These are phyloP conservation scores for Lathyrus tuberosus DNA, from an alignment of 306 rosid genomes.

Conservation along the genomic window DNA sequence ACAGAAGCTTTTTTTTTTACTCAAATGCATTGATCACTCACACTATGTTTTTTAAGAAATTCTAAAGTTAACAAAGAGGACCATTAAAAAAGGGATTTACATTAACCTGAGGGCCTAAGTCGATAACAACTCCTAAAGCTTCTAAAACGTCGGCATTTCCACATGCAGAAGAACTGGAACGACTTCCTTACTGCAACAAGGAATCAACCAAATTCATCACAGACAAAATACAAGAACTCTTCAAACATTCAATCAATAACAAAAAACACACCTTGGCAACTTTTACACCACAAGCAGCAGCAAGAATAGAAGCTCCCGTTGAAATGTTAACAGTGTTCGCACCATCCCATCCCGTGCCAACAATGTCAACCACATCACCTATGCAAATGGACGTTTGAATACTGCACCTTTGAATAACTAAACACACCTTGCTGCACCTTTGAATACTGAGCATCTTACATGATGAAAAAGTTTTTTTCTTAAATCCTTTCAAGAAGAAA, in stretches of 20 bases:
- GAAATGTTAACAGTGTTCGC: conserved; percentile 95
- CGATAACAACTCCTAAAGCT: conserved; percentile 70
- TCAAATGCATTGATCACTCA: not conserved
- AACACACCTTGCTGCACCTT: too few species aligned
- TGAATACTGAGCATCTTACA: too few species aligned
- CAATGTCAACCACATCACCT: conserved; percentile 85
- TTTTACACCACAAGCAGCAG: conserved; percentile 97
- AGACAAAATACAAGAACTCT: not conserved
- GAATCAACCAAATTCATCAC: not conserved
- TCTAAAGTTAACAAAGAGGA: conserved; percentile 18
- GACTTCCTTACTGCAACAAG: conserved; percentile 83
- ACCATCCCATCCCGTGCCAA: conserved; percentile 96
- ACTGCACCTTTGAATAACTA: too few species aligned
- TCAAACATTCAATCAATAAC: not conserved
- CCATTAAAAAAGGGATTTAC: not conserved
- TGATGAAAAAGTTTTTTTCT: too few species aligned
- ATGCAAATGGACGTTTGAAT: too few species aligned
- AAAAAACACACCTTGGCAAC: conserved; percentile 77
- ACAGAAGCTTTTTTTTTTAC: conserved; percentile 15
- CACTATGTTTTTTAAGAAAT: conserved; percentile 3
- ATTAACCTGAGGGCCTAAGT: conserved; percentile 73
- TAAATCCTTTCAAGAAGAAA: too few species aligned
- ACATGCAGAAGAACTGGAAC: conserved; percentile 93
- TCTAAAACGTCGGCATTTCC: conserved; percentile 98
- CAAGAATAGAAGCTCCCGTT: conserved; percentile 83